Evolutionary conservation across 805 yeast species (phyloP).

Genomic region (Teunomyces aglyptinius): DNA sequence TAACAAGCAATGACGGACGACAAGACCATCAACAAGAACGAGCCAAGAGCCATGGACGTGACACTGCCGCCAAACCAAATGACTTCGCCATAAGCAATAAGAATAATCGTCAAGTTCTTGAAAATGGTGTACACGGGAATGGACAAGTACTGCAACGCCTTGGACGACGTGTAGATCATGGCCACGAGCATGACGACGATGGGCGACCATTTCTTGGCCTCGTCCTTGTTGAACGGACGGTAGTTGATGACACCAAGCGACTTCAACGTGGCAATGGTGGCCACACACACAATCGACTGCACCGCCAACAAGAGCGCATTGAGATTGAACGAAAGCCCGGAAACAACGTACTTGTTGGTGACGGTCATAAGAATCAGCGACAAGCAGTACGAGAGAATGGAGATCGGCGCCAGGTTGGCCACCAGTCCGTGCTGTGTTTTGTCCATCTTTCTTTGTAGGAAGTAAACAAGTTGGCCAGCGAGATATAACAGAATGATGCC

Average conservation of each 20-base stretch:
- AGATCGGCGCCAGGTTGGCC: constrained; percentile 60
- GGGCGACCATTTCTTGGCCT: constrained; percentile 95
- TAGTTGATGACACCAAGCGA: constrained; percentile 73
- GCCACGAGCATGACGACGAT: constrained; percentile 83
- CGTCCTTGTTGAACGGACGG: constrained; percentile 80
- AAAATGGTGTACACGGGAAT: constrained; percentile 97
- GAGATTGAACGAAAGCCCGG: constrained; percentile 68
- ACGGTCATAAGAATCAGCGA: constrained; percentile 97
- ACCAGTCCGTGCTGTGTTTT: constrained; percentile 21
- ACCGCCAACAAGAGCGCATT: constrained; percentile 87
- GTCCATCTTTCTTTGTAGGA: constrained; percentile 22
- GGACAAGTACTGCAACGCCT: constrained; percentile 85
- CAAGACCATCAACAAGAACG: constrained; percentile 88
- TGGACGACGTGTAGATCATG: constrained; percentile 95
- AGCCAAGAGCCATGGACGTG: constrained; percentile 82
- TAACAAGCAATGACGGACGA: constrained; percentile 95
- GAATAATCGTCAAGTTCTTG: constrained; percentile 93
- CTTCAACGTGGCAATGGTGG: constrained; percentile 71
- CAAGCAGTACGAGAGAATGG: constrained; percentile 81
- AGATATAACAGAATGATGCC: constrained; percentile 42
- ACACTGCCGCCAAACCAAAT: constrained; percentile 94
- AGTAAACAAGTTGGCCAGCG: constrained; percentile 33
- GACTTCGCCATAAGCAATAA: constrained; percentile 98
- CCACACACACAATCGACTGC: constrained; percentile 81
- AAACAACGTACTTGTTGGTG: constrained; percentile 91